Evolutionary conservation across 495 filamentous ascomycete species (phyloP).

Genomic region (Xylaria acuta): DNA sequence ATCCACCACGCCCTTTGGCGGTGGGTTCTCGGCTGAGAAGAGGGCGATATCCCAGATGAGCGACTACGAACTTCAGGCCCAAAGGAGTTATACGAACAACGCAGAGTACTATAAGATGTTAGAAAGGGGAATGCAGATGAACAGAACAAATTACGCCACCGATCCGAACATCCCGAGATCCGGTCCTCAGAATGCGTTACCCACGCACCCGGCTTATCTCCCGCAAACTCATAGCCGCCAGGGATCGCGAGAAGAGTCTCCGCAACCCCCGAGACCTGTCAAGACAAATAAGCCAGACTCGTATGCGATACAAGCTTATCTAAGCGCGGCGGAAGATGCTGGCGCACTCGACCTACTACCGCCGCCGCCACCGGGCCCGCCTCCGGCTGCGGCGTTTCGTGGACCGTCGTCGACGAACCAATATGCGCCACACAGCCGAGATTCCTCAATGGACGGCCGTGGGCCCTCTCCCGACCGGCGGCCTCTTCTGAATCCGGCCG

Average conservation of each 20-base stretch:
- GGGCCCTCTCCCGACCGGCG: constrained; percentile 22
- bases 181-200: constrained; percentile 41
- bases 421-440: constrained; percentile 19
- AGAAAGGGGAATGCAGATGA: constrained; percentile 29
- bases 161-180: constrained; percentile 24
- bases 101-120: constrained; percentile 39
- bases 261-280: constrained; percentile 27
- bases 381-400: constrained; percentile 8
- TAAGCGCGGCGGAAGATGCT: constrained; percentile 32
- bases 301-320: constrained; percentile 36
- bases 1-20: constrained; percentile 30
- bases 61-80: constrained; percentile 34
- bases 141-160: constrained; percentile 16
- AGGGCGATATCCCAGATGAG: constrained; percentile 22
- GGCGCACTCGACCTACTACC: constrained; percentile 12
- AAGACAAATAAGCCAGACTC: constrained; percentile 35
- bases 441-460: constrained; percentile 20
- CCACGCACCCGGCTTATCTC: constrained; percentile 58
- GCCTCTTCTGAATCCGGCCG: not conserved
- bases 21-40: constrained; percentile 21
- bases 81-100: constrained; percentile 36
- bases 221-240: constrained; percentile 45
- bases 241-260: constrained; percentile 29
- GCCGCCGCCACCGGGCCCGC: constrained; percentile 28
- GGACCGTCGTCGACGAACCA: constrained; percentile 12